Evolutionary conservation across 2,329 filamentous ascomycete genomes (phyloP), one percentile per base, ranked within the genome.

Genomic region (Beauveria asiatica): DNA sequence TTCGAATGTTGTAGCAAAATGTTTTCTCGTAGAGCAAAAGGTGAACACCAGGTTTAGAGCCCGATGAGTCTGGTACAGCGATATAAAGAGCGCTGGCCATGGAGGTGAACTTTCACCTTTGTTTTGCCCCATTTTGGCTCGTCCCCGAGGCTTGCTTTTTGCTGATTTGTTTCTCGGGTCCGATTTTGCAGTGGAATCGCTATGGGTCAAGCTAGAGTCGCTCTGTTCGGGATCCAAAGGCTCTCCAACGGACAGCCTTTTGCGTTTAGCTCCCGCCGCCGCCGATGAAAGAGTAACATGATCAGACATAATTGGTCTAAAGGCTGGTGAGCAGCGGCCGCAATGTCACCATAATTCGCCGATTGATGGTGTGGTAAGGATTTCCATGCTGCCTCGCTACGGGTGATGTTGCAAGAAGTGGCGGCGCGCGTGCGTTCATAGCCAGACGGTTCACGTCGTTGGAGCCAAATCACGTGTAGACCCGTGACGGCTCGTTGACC

Each of bases 11-110:
- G 94, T 97, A 0, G 90, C 86, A 30, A 97, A 81, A 67, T 97
- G 90, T 70, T 96, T 97, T 50, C 94, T 86, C 1, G 93, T 93
- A 70, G 87, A 94, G 75, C 91, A 96, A 70, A 99, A 97, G 0
- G 94, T 97, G 67, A 91, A 96, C 1, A 97, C 91, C 1, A 97
- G 76, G 67, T 96, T 99, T 62, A 99, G 76, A 1, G 94, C 93
- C 62, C 86, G 83, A 70, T 97, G 89, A 0, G 87, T 89, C 70
- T 87, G 86, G 27, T 88, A 85, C 9, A 97, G 80, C 46, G 79
- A 77, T 60, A 84, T 87, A 72, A 97, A 90, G 50, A 82, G 78
- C 1, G 83, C 80, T 0, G 92, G 92, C 92, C 93, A 97, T 53
- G 76, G 74, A 30, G 77, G 73, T 58, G 49, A 27, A 39, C 62